Percentiles rank a stretch among this genome's conserved stretches.
These are phyloP conservation scores for Catunica adiposa DNA, from an alignment of 2,329 filamentous ascomycete species.

Conservation along the genomic window DNA sequence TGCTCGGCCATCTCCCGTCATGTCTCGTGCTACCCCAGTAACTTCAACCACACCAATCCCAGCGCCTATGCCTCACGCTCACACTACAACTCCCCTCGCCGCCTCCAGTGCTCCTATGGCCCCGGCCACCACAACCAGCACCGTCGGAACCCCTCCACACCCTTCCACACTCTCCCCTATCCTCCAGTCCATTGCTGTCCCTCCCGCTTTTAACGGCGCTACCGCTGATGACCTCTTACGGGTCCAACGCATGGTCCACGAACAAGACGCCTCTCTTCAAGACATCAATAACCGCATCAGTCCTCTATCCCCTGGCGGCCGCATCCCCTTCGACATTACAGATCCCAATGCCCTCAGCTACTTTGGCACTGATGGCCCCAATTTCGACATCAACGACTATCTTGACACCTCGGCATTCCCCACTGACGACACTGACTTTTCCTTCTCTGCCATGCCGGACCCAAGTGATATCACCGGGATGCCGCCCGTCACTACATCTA, in stretches of 20 bases:
- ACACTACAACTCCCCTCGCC: constrained; percentile 16
- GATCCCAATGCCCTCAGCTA: constrained; percentile 22
- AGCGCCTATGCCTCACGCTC: constrained; percentile 10
- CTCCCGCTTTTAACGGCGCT: constrained; percentile 46
- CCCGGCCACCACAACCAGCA: constrained; percentile 14
- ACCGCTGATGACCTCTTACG: constrained; percentile 64
- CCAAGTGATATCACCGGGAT: not conserved
- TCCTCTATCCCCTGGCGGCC: constrained; percentile 64
- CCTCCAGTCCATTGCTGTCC: constrained; percentile 30
- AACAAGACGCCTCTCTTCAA: constrained; percentile 63
- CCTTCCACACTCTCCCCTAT: constrained; percentile 33
- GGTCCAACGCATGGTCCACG: constrained; percentile 59
- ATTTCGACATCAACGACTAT: constrained; percentile 28
- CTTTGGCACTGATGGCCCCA: constrained; percentile 18
- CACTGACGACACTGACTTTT: constrained; percentile 29
- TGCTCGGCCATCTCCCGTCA: not conserved
- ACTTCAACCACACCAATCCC: constrained; percentile 17
- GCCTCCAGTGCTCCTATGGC: no score
- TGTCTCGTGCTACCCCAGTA: constrained; percentile 12
- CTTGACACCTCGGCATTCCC: constrained; percentile 25
- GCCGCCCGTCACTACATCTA: not conserved
- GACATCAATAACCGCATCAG: constrained; percentile 58
- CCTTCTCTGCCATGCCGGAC: not conserved
- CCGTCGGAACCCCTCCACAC: constrained; percentile 15
- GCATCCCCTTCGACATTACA: constrained; percentile 50